Base-by-base conservation (phyloP, 176 grass and related monocot species). In the Saccharum spontaneum region DNA sequence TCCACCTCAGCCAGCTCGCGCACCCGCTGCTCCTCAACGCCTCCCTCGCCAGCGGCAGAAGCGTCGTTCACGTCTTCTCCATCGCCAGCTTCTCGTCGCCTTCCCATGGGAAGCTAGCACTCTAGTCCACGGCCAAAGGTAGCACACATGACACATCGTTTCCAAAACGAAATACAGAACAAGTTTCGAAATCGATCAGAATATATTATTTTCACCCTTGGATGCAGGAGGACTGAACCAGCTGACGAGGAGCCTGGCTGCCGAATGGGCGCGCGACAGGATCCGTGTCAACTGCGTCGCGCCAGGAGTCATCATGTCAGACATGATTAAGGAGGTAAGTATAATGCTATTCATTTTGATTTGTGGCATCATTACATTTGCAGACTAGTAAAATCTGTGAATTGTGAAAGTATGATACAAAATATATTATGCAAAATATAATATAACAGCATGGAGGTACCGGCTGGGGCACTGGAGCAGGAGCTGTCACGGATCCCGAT, bases 281-380 rank as follows among this genome's bases (percentile, higher is more conserved):
- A 88, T 88, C 3, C 81, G 86, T 71, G 73, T 66, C 16, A 89
- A 89, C 26, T 67, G 81, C 5, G 52, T 89, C 24, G 81, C 81
- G 8, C 87, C 87, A 2, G 87, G 81, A 2, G 0, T 48, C 0
- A 3, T 34, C 61, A 67, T 3, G 16, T 67, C 77, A 2, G 77
- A 79, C 28, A 46, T 79, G 40, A 3, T 13, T 26, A 79, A 79
- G 17, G n/a, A 49, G 0, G 46, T 49, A 16, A 49, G 46, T 49
- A 4, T 46, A 44, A 44, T 44, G 43, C 2, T 12, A 12, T 44
- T 46, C 12, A 3, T 14, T 14, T 46, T 46, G 44, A 46, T 46
- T 14, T 46, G 12, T 14, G 44, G 3, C 44, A 12, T 0, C 11
- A 46, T 46, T 46, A 46, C 12, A 14, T 46, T 46, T 46, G 44